Evolutionary conservation across 2,329 filamentous ascomycete species (phyloP), one percentile per base, ranked within the genome.

Genomic region (Xylariaceae sp.): DNA sequence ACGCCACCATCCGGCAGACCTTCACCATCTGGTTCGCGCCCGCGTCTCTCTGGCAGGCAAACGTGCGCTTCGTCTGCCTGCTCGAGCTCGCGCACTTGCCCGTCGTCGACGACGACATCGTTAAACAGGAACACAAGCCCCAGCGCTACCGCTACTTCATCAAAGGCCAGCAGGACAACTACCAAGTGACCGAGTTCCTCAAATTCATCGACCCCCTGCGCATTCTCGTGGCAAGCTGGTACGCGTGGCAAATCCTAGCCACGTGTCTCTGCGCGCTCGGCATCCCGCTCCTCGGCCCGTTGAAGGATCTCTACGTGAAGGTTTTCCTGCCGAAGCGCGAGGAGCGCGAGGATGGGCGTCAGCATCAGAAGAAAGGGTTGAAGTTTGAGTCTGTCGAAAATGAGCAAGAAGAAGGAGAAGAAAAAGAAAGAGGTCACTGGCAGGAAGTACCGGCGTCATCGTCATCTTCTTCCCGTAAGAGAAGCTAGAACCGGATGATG

Each of bases 11-110:
- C 44, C 74, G 70, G 28, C 88, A 95, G 59, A 70, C 80, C 36
- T 92, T 94, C 63, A 73, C 78, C 19, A 68, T 92, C 50, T 90
- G 84, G 78, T 70, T 86, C 50, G 60, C 94, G 13, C 87, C 88
- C 3, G 80, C 88, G 55, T 50, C 44, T 2, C 46, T 60, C 9
- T 83, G 89, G 66, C 70, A 73, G 28, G 74, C 83, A 3, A 71
- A 74, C 1, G 83, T 86, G 11, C 69, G 70, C 5, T 74, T 90
- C 9, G 80, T 83, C 12, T 81, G 80, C 0, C 78, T 88, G 18
- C 65, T 90, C 3, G 66, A 74, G 27, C 74, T 90, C 12, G 68
- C 68, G 2, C 70, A 70, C 12, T 61, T 69, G 35, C 51, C 59
- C 9, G 42, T 47, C 36, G 54, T 61, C 39, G 53, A 57, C 13